Conservation (phyloP, 805 yeast genomes). For the Sugiyamaella valdiviana region DNA sequence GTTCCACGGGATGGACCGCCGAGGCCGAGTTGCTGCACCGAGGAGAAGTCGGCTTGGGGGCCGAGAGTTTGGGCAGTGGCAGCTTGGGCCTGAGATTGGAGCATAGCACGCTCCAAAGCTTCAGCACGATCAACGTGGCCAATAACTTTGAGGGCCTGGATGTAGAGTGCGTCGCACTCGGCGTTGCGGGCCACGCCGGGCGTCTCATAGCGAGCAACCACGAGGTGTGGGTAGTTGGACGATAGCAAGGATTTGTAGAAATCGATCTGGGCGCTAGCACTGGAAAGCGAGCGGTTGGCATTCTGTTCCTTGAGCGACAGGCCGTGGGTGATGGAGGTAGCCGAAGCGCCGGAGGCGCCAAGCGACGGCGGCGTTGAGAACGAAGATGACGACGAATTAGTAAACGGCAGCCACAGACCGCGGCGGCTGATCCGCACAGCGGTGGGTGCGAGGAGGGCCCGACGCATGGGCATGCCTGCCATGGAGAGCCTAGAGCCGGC, state of each 20-base stretch:
- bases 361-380: not conserved
- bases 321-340: constrained; percentile 13
- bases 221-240: constrained; percentile 90
- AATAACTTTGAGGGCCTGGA: constrained; percentile 69
- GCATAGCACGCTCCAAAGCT: constrained; percentile 46
- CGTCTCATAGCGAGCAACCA: constrained; percentile 88
- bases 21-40: constrained; percentile 10
- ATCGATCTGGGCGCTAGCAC: constrained; percentile 70
- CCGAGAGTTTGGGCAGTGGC: not conserved
- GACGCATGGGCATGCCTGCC: not conserved
- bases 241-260: constrained; percentile 70
- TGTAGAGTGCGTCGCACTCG: constrained; percentile 72
- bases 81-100: constrained; percentile 23
- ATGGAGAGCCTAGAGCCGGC: not conserved
- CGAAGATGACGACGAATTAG: constrained; percentile 1
- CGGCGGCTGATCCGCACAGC: not conserved
- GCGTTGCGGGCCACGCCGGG: constrained; percentile 82
- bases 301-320: constrained; percentile 54
- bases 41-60: constrained; percentile 18
- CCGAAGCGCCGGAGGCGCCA: not conserved
- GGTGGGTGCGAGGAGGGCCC: not conserved
- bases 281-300: constrained; percentile 72
- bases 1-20: constrained; percentile 22
- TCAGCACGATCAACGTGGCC: constrained; percentile 79
- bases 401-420: not conserved